These are phyloP conservation scores for Lyophyllum atratum DNA, from an alignment of 768 basidiomycete species.

Conservation along the genomic window DNA sequence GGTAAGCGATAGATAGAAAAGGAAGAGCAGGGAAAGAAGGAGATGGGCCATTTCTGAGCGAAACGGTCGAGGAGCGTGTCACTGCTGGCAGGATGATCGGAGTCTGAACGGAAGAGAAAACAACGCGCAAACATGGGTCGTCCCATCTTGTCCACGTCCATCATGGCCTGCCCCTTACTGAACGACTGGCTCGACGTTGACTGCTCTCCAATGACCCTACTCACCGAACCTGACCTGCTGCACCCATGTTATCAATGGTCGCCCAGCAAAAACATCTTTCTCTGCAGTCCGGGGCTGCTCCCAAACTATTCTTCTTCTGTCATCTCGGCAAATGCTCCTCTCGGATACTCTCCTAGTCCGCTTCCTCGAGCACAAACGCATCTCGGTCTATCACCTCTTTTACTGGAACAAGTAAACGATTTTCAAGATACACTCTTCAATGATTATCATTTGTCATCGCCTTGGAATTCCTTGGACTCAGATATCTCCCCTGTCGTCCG, in stretches of 20 bases:
- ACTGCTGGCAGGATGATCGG: constrained; percentile 17
- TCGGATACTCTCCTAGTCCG: neutral
- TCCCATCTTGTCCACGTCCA: neutral
- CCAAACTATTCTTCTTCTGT: neutral
- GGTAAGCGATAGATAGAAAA: constrained; percentile 34
- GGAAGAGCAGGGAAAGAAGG: constrained; percentile 32
- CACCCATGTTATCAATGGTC: no score
- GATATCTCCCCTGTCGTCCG: constrained; percentile 15
- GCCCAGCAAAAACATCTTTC: neutral
- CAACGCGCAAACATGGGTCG: neutral
- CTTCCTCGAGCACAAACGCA: neutral
- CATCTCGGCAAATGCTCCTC: neutral
- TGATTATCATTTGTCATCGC: constrained; percentile 2
- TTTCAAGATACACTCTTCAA: constrained; percentile 6
- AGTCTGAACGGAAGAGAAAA: constrained; percentile 14
- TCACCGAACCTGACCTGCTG: neutral
- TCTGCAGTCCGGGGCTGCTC: neutral
- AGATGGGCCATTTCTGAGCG: constrained; percentile 10
- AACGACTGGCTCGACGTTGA: constrained; percentile 12
- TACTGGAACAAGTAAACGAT: neutral
- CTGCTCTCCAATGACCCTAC: neutral
- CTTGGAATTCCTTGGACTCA: constrained; percentile 4
- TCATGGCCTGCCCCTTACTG: neutral
- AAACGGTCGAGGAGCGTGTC: neutral
- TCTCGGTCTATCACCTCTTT: neutral